A percentile compares a stretch with the other conserved stretches of the same genome.
These are phyloP conservation scores for Aureobasidium mangrovei DNA, from an alignment of 2,329 filamentous ascomycete species.

Conservation along the genomic window DNA sequence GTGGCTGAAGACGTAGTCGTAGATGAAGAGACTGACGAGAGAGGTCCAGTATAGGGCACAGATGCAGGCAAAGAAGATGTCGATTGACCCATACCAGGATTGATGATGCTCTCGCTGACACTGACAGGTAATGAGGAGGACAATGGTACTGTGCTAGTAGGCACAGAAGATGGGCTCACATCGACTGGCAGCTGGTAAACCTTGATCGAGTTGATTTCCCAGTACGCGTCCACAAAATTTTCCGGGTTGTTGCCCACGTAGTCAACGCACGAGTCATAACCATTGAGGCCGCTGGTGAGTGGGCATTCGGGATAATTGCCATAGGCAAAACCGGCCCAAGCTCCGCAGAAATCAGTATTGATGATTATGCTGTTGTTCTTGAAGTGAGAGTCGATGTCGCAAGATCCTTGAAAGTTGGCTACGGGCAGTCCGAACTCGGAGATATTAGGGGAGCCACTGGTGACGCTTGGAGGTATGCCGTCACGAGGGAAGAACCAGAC, in stretches of 20 bases:
- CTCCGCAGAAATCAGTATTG: constrained; percentile 34
- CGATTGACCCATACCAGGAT: constrained; percentile 22
- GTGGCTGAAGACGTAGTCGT: constrained; percentile 13
- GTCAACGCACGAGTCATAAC: constrained; percentile 24
- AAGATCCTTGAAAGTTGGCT: constrained; percentile 50
- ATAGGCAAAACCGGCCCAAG: constrained; percentile 29
- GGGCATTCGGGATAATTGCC: constrained; percentile 23
- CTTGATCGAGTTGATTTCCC: constrained; percentile 33
- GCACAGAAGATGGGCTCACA: constrained; percentile 9
- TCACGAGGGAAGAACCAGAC: constrained; percentile 30
- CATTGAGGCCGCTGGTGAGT: constrained; percentile 17
- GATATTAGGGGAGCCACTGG: constrained; percentile 45
- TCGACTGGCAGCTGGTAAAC: constrained; percentile 30
- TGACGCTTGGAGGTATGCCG: constrained; percentile 34
- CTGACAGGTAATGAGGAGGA: constrained; percentile 12
- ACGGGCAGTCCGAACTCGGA: constrained; percentile 52
- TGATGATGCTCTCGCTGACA: constrained; percentile 18
- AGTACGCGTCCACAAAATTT: constrained; percentile 30
- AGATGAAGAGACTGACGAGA: constrained; percentile 19
- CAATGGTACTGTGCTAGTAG: constrained; percentile 1
- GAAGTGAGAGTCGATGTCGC: constrained; percentile 31
- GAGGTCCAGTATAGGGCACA: constrained; percentile 22
- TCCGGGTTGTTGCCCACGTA: constrained; percentile 27
- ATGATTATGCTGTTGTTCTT: constrained; percentile 31
- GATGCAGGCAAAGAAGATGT: constrained; percentile 17